These are phyloP conservation scores for Nyssa sinensis DNA, from an alignment of 148 eudicot species.

Conservation along the genomic window DNA sequence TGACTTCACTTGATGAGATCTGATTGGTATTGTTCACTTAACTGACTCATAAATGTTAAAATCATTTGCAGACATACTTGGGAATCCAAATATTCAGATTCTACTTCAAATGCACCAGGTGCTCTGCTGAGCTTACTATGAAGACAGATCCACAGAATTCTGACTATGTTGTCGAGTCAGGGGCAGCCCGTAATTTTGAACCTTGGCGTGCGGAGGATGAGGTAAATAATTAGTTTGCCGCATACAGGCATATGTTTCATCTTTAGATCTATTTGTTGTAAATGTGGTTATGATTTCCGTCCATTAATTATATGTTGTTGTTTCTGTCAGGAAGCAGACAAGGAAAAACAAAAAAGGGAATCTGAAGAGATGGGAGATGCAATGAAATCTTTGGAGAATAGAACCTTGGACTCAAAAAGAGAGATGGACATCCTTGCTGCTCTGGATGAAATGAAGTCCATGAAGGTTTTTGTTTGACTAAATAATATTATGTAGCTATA, in stretches of 20 bases:
- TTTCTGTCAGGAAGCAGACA: slow-evolving; percentile 47
- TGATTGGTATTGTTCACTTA: background rate
- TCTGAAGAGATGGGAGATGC: slow-evolving; percentile 98
- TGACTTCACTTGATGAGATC: background rate
- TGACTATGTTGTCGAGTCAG: slow-evolving; percentile 83
- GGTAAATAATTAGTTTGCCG: slow-evolving; percentile 32
- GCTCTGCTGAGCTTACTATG: slow-evolving; percentile 78
- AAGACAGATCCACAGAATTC: slow-evolving; percentile 95
- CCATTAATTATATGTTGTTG: background rate
- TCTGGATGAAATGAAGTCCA: slow-evolving; percentile 92
- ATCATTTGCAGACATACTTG: slow-evolving; percentile 66
- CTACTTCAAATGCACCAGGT: slow-evolving; percentile 85
- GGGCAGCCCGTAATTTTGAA: slow-evolving; percentile 82
- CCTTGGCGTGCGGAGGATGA: slow-evolving; percentile 95
- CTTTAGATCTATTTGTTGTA: background rate
- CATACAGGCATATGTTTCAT: background rate
- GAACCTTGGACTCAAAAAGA: slow-evolving; percentile 82
- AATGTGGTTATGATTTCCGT: background rate
- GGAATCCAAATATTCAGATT: slow-evolving; percentile 90
- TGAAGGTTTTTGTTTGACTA: slow-evolving; percentile 55
- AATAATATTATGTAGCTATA: background rate
- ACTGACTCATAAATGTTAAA: slow-evolving; percentile 1
- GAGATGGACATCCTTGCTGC: slow-evolving; percentile 97
- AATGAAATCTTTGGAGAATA: slow-evolving; percentile 94
- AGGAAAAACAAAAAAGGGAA: slow-evolving; percentile 65